Percentiles rank a stretch among this genome's conserved stretches.
Evolutionary conservation across 257 asterid genomes (phyloP).

Genomic region (Petrea volubilis): DNA sequence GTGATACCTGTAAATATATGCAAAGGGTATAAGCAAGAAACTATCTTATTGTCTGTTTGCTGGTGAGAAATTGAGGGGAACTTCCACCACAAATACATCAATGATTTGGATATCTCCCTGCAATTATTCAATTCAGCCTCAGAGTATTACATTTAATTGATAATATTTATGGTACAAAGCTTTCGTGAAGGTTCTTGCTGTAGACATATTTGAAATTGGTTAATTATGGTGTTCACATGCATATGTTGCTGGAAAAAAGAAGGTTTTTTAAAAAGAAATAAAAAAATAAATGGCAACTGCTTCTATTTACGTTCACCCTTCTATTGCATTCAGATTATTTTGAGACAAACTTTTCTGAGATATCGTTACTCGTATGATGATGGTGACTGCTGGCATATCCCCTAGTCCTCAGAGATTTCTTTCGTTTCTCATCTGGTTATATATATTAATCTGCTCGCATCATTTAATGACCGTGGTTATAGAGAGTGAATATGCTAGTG

Average conservation of each 20-base stretch:
- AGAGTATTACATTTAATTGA: neutral
- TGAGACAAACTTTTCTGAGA: neutral
- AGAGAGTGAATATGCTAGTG: neutral
- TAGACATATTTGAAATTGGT: neutral
- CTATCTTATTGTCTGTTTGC: neutral
- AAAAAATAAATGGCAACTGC: neutral
- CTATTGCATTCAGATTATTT: neutral
- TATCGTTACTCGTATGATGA: neutral
- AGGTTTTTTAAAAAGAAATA: neutral
- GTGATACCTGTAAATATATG: neutral
- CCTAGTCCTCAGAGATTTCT: neutral
- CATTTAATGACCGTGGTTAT: neutral
- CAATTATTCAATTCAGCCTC: neutral
- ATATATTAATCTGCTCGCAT: neutral
- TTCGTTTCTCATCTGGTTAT: slow-evolving; percentile 1
- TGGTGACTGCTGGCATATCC: neutral
- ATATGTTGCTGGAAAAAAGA: neutral
- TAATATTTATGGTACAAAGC: neutral
- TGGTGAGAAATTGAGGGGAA: neutral
- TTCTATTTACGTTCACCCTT: neutral
- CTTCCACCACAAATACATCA: neutral
- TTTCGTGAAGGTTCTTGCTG: neutral
- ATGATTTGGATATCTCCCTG: neutral
- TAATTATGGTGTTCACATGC: neutral
- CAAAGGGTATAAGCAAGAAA: neutral